Evolutionary conservation across 306 rosid genomes (phyloP).

Genomic region (Castanea mollissima): DNA sequence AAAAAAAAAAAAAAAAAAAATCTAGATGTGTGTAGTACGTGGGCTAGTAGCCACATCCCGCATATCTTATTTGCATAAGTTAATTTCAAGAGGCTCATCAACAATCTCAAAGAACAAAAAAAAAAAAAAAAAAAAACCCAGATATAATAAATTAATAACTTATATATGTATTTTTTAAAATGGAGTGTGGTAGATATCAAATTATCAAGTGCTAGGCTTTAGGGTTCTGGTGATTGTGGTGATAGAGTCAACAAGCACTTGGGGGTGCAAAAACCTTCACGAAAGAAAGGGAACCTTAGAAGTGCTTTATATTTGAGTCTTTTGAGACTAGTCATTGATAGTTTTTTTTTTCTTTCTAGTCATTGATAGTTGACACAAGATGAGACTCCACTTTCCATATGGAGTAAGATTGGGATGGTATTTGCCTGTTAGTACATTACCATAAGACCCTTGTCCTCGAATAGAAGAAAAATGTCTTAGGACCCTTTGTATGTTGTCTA

Average conservation of each 20-base stretch:
- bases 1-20: too few species aligned
- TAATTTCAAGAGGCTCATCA: too few species aligned
- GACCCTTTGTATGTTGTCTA: neutral
- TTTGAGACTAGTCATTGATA: neutral
- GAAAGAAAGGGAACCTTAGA: neutral
- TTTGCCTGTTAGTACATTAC: neutral
- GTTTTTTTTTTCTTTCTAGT: neutral
- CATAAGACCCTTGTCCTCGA: neutral
- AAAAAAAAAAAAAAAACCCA: too few species aligned
- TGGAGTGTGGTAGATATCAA: neutral
- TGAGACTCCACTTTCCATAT: neutral
- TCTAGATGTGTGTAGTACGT: too few species aligned
- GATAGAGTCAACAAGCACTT: slow-evolving; percentile 17
- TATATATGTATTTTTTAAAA: neutral
- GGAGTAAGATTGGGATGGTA: neutral
- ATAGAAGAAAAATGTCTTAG: too few species aligned
- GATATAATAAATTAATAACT: neutral
- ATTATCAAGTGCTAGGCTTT: neutral
- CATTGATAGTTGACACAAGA: slow-evolving; percentile 4
- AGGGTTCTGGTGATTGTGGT: neutral
- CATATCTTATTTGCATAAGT: too few species aligned
- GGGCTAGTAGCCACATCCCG: too few species aligned
- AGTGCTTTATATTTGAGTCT: neutral
- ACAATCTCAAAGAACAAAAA: too few species aligned
- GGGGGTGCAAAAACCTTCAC: neutral